phyloP scores from a whole-genome alignment of 352 stramenopile genomes.

The Globisporangium sylvaticum region DNA sequence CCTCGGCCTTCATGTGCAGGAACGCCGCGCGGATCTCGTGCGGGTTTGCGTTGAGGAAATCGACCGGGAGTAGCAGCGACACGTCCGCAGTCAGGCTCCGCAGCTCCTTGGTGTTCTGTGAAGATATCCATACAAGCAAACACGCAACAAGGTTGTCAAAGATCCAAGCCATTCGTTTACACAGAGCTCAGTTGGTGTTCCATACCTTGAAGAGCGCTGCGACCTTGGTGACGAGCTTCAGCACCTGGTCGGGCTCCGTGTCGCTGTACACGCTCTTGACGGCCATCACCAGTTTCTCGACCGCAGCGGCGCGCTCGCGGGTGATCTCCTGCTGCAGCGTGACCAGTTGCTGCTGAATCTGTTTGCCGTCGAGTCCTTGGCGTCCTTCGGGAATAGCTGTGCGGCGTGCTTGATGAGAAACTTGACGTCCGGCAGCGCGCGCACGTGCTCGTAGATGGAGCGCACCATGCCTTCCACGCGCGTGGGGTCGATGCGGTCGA shows the following conservation, averaged over 20 bases:
- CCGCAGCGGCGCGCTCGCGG: conserved; percentile 45
- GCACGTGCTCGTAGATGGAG: conserved; percentile 77
- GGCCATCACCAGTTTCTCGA: conserved; percentile 63
- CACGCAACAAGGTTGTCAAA: neutral
- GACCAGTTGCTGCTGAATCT: conserved; percentile 49
- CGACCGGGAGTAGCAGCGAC: conserved; percentile 59
- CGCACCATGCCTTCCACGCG: conserved; percentile 77
- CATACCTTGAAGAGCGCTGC: conserved; percentile 70
- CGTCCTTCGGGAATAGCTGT: conserved; percentile 61
- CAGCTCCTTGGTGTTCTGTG: conserved; percentile 79
- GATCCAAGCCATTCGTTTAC: neutral
- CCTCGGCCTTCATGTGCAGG: conserved; percentile 45
- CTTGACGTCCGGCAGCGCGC: conserved; percentile 66
- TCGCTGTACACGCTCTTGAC: conserved; percentile 76
- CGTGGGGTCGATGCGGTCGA: conserved; percentile 81
- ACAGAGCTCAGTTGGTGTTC: conserved; percentile 7
- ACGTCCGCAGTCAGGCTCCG: conserved; percentile 82
- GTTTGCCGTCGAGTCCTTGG: conserved; percentile 56
- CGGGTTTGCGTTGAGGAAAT: conserved; percentile 76
- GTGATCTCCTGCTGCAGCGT: conserved; percentile 68
- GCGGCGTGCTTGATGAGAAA: conserved; percentile 78
- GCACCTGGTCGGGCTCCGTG: conserved; percentile 66
- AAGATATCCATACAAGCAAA: neutral
- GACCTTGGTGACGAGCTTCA: conserved; percentile 45
- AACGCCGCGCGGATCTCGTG: conserved; percentile 55